A percentile compares a stretch with the other conserved stretches of the same genome.
Conservation (phyloP, 2,329 filamentous ascomycete genomes). For the Graphilbum ipis-grandicollis region DNA sequence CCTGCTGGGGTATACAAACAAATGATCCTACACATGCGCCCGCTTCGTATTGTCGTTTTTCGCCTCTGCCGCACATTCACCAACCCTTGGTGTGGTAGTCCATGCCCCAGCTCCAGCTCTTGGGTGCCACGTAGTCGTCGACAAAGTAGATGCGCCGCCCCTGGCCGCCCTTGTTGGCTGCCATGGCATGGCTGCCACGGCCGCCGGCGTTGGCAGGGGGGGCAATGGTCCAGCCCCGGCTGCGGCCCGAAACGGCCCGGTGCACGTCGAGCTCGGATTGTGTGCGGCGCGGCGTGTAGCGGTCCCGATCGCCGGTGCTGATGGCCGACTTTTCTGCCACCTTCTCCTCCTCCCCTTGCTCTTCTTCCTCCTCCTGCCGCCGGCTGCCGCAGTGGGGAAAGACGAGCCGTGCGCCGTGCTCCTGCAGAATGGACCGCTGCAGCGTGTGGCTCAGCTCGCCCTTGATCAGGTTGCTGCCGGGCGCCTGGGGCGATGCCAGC, state of each 20-base stretch:
- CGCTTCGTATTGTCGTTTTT: no score
- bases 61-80: no score
- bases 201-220: not conserved
- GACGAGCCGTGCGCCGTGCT: slow-evolving; percentile 3
- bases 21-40: not conserved
- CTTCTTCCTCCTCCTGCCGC: not conserved
- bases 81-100: slow-evolving; percentile 7
- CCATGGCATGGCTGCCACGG: not conserved
- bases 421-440: slow-evolving; percentile 1
- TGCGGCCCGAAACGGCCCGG: not conserved
- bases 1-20: not conserved
- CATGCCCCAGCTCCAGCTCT: slow-evolving; percentile 3
- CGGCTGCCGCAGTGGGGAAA: slow-evolving; percentile 5
- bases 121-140: slow-evolving; percentile 2
- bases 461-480: not conserved
- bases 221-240: not conserved
- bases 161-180: not conserved
- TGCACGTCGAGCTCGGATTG: not conserved
- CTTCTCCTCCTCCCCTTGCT: no score
- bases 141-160: slow-evolving; percentile 2
- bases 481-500: not conserved
- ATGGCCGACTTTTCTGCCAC: no score
- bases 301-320: not conserved
- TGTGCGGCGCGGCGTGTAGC: not conserved
- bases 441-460: slow-evolving; percentile 5